Evolutionary conservation across 2,329 filamentous ascomycete genomes (phyloP).

Genomic region (Penicillium corylophilum): DNA sequence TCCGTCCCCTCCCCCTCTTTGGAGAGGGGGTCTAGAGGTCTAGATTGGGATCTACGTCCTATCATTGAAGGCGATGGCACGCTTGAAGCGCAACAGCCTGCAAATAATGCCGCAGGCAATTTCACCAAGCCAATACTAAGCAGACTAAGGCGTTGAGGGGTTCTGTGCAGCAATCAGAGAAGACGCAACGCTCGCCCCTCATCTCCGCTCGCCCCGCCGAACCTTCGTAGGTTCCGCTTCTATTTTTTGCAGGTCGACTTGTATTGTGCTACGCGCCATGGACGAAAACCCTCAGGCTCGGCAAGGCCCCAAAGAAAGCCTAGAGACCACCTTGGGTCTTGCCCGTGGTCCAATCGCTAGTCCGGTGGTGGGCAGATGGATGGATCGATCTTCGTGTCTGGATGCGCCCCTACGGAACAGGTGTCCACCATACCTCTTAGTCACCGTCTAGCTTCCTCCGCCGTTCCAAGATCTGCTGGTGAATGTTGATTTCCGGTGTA

Average conservation of each 20-base stretch:
- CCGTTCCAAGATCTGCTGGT: neutral
- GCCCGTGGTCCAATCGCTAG: conserved; percentile 13
- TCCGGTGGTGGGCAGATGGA: conserved; percentile 9
- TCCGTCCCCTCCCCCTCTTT: neutral
- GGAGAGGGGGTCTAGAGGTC: conserved; percentile 1
- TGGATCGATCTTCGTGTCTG: conserved; percentile 20
- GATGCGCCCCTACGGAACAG: conserved; percentile 11
- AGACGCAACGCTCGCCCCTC: neutral
- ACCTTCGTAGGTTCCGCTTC: conserved; percentile 14
- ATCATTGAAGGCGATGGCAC: neutral
- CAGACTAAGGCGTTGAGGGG: neutral
- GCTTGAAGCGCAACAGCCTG: neutral
- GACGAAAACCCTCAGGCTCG: neutral
- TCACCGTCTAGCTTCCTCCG: neutral
- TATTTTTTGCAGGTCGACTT: conserved; percentile 15
- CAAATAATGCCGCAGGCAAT: conserved; percentile 2
- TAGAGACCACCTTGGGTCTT: neutral
- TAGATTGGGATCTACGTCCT: conserved; percentile 7
- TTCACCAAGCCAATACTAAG: neutral
- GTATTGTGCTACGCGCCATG: neutral
- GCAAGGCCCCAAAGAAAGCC: neutral
- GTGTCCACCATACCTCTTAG: conserved; percentile 2
- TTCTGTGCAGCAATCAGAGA: conserved; percentile 11
- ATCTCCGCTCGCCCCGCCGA: conserved; percentile 19
- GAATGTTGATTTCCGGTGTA: neutral